phyloP scores from a whole-genome alignment of 768 basidiomycete species.

The Tephrocybe sp. region DNA sequence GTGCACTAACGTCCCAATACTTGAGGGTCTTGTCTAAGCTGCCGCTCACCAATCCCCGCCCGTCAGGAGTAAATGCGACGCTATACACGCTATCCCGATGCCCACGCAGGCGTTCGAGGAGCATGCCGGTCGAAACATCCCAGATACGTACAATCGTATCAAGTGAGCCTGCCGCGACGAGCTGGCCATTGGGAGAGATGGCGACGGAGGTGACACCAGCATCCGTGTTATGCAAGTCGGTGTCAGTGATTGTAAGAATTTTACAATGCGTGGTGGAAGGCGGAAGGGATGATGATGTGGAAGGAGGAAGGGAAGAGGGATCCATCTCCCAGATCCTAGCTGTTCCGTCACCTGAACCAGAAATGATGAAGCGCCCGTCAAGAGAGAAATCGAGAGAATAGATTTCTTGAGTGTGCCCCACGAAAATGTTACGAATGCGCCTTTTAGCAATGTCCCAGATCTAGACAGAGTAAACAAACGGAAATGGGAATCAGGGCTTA shows the following conservation, averaged over 20 bases:
- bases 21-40: constrained; percentile 88
- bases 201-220: constrained; percentile 78
- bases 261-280: constrained; percentile 28
- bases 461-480: constrained; percentile 30
- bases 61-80: constrained; percentile 90
- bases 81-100: constrained; percentile 87
- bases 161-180: constrained; percentile 65
- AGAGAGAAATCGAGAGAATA: constrained; percentile 90
- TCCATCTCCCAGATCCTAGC: constrained; percentile 46
- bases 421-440: constrained; percentile 73
- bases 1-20: constrained; percentile 79
- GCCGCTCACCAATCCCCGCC: constrained; percentile 86
- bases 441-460: constrained; percentile 91
- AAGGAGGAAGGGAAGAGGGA: too few species aligned
- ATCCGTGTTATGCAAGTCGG: constrained; percentile 43
- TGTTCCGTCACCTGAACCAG: constrained; percentile 75
- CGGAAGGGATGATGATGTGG: too few species aligned
- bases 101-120: constrained; percentile 71
- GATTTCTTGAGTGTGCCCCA: constrained; percentile 90
- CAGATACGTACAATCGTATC: constrained; percentile 83
- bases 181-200: constrained; percentile 69
- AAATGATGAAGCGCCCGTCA: constrained; percentile 83
- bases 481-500: constrained; percentile 18
- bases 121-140: constrained; percentile 61
- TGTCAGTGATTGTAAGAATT: constrained; percentile 47